Evolutionary conservation across 495 filamentous ascomycete species (phyloP).

Genomic region (Lasiosphaeria hispida): DNA sequence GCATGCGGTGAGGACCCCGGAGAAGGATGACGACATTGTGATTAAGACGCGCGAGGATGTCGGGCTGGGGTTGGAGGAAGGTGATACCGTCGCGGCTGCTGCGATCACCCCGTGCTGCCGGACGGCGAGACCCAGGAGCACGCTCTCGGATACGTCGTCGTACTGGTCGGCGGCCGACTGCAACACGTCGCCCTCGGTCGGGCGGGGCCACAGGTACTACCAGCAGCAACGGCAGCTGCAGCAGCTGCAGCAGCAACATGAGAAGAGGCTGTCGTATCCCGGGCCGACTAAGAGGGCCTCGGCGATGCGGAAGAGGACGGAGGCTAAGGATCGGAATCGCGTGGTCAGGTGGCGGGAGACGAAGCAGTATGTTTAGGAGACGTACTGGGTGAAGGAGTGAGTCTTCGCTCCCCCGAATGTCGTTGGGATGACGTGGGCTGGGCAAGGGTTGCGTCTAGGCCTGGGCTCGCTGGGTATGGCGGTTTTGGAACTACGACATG

Average conservation of each 20-base stretch:
- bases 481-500: neutral
- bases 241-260: neutral
- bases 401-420: neutral
- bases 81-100: neutral
- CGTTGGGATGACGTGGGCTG: neutral
- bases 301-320: neutral
- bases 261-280: slow-evolving; percentile 2
- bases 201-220: neutral
- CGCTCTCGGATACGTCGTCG: slow-evolving; percentile 3
- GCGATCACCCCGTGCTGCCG: neutral
- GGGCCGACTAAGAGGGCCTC: neutral
- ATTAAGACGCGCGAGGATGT: slow-evolving; percentile 15
- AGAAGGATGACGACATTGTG: slow-evolving; percentile 6
- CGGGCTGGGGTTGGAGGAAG: neutral
- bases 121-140: neutral
- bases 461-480: no score
- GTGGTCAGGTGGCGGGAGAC: slow-evolving; percentile 13
- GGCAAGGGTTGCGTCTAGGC: no score
- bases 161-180: slow-evolving; percentile 12
- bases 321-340: neutral
- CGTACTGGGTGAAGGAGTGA: slow-evolving; percentile 11
- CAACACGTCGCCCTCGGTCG: neutral
- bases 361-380: slow-evolving; percentile 18
- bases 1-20: neutral
- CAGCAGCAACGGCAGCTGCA: neutral